Evolutionary conservation across 257 asterid species (phyloP).

Genomic region (Ballota nigra): DNA sequence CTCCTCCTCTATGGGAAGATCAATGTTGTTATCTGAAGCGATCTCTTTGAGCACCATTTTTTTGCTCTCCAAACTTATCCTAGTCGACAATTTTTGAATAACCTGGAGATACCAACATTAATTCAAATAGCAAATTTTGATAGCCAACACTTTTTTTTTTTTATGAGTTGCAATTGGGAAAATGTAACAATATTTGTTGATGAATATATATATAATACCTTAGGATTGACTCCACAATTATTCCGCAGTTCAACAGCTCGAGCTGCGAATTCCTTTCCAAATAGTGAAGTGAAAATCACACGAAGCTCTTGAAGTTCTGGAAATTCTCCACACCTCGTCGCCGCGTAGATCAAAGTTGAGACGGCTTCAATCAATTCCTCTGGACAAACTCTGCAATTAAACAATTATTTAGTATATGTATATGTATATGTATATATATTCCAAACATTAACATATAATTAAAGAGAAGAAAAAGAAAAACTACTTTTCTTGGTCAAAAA

Average conservation of each 20-base stretch:
- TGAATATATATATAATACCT: slow-evolving; percentile 33
- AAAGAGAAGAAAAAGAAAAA: not conserved
- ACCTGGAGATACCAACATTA: slow-evolving; percentile 31
- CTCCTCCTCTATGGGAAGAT: slow-evolving; percentile 36
- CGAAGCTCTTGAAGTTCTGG: slow-evolving; percentile 91
- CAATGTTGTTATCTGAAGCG: slow-evolving; percentile 66
- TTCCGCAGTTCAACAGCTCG: slow-evolving; percentile 80
- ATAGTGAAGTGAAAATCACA: slow-evolving; percentile 40
- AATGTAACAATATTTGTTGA: not conserved
- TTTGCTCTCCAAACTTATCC: slow-evolving; percentile 55
- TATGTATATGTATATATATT: too few relatives aligned
- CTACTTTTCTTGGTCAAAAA: slow-evolving; percentile 62
- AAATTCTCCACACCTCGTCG: slow-evolving; percentile 88
- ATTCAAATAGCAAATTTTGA: not conserved
- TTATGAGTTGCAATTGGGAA: not conserved
- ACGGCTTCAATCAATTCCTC: slow-evolving; percentile 74
- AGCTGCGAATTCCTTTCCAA: slow-evolving; percentile 63
- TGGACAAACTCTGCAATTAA: slow-evolving; percentile 56
- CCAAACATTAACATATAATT: too few relatives aligned
- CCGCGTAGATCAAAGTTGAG: slow-evolving; percentile 67
- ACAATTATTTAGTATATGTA: not conserved
- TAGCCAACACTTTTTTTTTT: not conserved
- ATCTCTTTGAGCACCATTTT: slow-evolving; percentile 58
- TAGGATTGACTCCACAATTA: slow-evolving; percentile 80
- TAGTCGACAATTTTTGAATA: slow-evolving; percentile 77